Base-by-base conservation (phyloP, 192 early-diverging fungal genomes). In the Geranomyces michiganensis region DNA sequence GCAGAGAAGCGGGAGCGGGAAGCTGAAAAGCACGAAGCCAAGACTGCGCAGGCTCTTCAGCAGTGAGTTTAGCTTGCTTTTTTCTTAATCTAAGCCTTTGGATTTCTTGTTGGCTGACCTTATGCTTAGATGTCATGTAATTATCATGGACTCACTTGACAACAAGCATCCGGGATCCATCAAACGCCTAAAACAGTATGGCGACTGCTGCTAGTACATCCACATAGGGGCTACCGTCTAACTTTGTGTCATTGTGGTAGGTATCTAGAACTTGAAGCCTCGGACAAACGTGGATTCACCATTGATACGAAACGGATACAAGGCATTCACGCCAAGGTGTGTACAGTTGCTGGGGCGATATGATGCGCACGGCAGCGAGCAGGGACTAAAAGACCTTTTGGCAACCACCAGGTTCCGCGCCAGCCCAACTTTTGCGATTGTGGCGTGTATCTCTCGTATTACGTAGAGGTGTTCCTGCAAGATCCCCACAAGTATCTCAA, bases 371-470 rank as follows among this genome's bases (percentile, higher is more conserved):
- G 46, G 10, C 46, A 19, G 10, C 19, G 19, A 47, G 10, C 12
- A 47, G 46, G 46, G 19, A 47, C 46, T 47, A 10, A 47, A 10
- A 47, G 12, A 10, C 7, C 51, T 53, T 24, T 31, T 62, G 19
- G 30, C 14, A 46, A 32, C 26, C 22, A 22, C 1, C 65, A 90
- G 75, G 84, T 88, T 21, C 92, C 92, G 19, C 62, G 80, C 26
- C 94, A 96, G 61, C 68, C 79, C 59, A 96, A 96, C 69, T 75
- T 83, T 70, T 92, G 88, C 64, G 94, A 96, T 75, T 96, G 94
- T 70, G 94, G 94, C n/a, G 79, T 96, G 17, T 94, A 86, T 78
- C 49, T 96, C n/a, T 73, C 93, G 9, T 86, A 94, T 65, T 92
- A 91, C 67, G 83, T 92, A 3, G 91, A 94, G 59, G 67, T 80